These are phyloP conservation scores for Fomitopsis betulina DNA, from an alignment of 1,284 basidiomycete genomes.

Conservation along the genomic window DNA sequence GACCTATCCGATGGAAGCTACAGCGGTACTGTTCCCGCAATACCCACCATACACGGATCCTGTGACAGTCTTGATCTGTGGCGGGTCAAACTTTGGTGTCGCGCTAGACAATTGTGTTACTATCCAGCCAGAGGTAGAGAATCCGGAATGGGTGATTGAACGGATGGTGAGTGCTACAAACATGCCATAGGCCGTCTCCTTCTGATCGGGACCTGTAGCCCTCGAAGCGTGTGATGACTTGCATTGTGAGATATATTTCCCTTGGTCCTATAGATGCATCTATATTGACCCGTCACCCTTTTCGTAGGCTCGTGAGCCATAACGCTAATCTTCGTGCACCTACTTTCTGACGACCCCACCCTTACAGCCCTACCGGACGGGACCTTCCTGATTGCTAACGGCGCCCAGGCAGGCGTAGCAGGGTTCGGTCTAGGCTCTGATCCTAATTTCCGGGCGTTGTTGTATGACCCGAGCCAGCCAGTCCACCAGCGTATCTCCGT, in stretches of 20 bases:
- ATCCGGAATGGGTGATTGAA: conserved; percentile 62
- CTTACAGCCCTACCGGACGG: conserved; percentile 57
- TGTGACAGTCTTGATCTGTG: conserved; percentile 68
- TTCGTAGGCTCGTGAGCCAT: conserved; percentile 18
- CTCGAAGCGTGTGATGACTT: conserved; percentile 70
- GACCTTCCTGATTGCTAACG: conserved; percentile 71
- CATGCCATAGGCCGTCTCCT: neutral
- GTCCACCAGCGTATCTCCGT: conserved; percentile 61
- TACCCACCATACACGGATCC: conserved; percentile 67
- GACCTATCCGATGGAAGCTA: conserved; percentile 74
- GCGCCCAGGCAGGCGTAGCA: conserved; percentile 61
- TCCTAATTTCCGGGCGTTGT: conserved; percentile 59
- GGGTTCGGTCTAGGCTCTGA: conserved; percentile 66
- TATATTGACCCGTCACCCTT: neutral
- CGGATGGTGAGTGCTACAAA: conserved; percentile 52
- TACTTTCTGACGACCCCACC: no score
- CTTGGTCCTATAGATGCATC: neutral
- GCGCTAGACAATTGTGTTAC: conserved; percentile 70
- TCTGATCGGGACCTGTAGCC: conserved; percentile 38
- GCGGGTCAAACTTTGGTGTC: conserved; percentile 56
- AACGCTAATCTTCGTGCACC: neutral
- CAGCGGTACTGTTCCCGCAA: conserved; percentile 66
- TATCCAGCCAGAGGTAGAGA: conserved; percentile 54
- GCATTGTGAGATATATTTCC: conserved; percentile 42
- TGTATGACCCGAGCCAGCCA: conserved; percentile 65